Conservation (phyloP, 2,329 filamentous ascomycete genomes). For the Diaporthe capsici region DNA sequence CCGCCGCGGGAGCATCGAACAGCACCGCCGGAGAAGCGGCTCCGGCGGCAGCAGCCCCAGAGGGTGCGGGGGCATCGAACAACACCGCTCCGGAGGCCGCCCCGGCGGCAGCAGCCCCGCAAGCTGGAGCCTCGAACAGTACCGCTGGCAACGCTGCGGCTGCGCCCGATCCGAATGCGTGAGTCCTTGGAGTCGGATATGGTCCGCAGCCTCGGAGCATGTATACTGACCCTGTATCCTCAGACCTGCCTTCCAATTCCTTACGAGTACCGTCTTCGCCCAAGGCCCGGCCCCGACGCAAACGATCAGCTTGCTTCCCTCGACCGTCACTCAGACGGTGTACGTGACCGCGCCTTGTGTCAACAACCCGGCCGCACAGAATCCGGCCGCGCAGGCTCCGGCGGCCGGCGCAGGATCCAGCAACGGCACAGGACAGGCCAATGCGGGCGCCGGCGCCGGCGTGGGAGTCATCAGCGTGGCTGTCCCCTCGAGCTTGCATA, state of each 20-base stretch:
- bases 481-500: conserved; percentile 39
- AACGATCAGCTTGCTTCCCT: conserved; percentile 54
- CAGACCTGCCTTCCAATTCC: conserved; percentile 47
- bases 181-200: background rate
- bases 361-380: conserved; percentile 36
- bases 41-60: conserved; percentile 38
- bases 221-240: background rate
- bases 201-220: background rate
- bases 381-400: conserved; percentile 38
- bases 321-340: conserved; percentile 49
- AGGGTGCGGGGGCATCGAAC: background rate
- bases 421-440: conserved; percentile 18
- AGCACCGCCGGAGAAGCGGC: conserved; percentile 8
- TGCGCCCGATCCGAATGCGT: conserved; percentile 39
- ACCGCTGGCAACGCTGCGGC: conserved; percentile 32
- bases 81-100: background rate
- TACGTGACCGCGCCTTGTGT: conserved; percentile 44
- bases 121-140: conserved; percentile 6
- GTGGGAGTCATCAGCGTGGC: conserved; percentile 44
- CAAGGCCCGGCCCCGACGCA: conserved; percentile 50
- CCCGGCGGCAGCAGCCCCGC: conserved; percentile 41
- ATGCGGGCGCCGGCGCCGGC: conserved; percentile 28
- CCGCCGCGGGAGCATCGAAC: conserved; percentile 24
- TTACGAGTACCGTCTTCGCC: conserved; percentile 54
- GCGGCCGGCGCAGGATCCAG: conserved; percentile 19